Conservation (phyloP, 2,329 filamentous ascomycete species). For the Orbilia javanica region DNA sequence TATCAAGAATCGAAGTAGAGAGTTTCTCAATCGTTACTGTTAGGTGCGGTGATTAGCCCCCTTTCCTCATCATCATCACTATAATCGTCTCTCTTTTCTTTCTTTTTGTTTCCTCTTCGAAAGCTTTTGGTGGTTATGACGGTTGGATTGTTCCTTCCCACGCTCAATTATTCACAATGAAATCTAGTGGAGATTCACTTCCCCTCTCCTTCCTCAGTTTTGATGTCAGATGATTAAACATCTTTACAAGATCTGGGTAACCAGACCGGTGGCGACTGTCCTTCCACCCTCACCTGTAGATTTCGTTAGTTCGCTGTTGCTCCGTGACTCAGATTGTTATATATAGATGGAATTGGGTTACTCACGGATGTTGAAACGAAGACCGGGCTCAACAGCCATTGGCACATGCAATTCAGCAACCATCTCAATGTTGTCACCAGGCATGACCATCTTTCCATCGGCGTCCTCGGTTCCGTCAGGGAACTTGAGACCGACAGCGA, state of each 20-base stretch:
- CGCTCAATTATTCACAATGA: conserved; percentile 45
- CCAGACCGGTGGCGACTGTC: conserved; percentile 84
- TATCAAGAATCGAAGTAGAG: conserved; percentile 25
- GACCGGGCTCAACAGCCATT: conserved; percentile 87
- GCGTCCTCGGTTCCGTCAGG: conserved; percentile 83
- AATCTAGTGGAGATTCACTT: conserved; percentile 20
- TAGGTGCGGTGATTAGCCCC: not conserved
- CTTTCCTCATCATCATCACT: not conserved
- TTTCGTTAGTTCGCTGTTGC: conserved; percentile 27
- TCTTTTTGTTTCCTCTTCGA: not conserved
- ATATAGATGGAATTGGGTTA: conserved; percentile 72
- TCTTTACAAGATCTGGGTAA: conserved; percentile 75
- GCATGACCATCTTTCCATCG: conserved; percentile 87
- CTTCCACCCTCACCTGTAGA: conserved; percentile 57
- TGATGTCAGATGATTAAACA: not conserved
- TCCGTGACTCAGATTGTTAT: conserved; percentile 36
- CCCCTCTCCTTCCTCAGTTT: not conserved
- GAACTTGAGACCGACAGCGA: conserved; percentile 82
- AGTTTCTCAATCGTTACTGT: conserved; percentile 16
- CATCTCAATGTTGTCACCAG: conserved; percentile 99
- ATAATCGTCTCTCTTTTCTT: not conserved
- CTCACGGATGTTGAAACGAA: conserved; percentile 98
- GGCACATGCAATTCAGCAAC: conserved; percentile 85
- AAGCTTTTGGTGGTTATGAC: conserved; percentile 7
- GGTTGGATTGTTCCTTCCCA: conserved; percentile 9